Evolutionary conservation across 352 stramenopile species (phyloP).

Genomic region (Pseudoperonospora humuli): DNA sequence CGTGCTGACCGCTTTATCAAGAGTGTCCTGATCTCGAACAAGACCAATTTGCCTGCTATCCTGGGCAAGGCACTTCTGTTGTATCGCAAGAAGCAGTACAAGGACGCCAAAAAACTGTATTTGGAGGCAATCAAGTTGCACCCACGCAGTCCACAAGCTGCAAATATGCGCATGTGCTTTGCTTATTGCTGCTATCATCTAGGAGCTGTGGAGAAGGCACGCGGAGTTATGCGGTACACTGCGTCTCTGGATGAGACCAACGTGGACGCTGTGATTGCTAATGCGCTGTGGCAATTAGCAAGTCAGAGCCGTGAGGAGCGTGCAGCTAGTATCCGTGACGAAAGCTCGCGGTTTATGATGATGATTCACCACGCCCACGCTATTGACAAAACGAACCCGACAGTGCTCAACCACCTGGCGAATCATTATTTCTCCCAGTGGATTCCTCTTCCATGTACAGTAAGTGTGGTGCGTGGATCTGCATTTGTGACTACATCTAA

Average conservation of each 20-base stretch:
- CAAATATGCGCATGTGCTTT: slow-evolving; percentile 92
- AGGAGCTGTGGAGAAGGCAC: slow-evolving; percentile 84
- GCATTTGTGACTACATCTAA: slow-evolving; percentile 79
- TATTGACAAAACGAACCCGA: slow-evolving; percentile 84
- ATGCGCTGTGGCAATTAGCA: slow-evolving; percentile 88
- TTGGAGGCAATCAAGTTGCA: slow-evolving; percentile 91
- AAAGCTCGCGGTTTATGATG: slow-evolving; percentile 87
- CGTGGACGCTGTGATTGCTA: slow-evolving; percentile 92
- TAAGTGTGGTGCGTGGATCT: slow-evolving; percentile 80
- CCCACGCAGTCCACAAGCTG: slow-evolving; percentile 83
- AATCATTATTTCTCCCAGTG: slow-evolving; percentile 99
- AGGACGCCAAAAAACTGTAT: slow-evolving; percentile 90
- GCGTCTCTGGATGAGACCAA: slow-evolving; percentile 85
- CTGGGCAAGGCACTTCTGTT: slow-evolving; percentile 80
- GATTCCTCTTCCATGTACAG: slow-evolving; percentile 86
- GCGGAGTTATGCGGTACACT: slow-evolving; percentile 79
- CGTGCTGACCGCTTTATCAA: slow-evolving; percentile 88
- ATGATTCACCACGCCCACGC: slow-evolving; percentile 88
- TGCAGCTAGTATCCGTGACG: slow-evolving; percentile 67
- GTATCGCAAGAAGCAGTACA: slow-evolving; percentile 84
- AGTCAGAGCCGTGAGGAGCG: slow-evolving; percentile 69
- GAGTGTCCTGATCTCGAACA: slow-evolving; percentile 86
- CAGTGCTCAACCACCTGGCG: slow-evolving; percentile 94
- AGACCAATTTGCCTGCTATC: slow-evolving; percentile 82
- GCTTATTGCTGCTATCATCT: slow-evolving; percentile 94